Evolutionary conservation across 495 filamentous ascomycete genomes (phyloP), one percentile per base, ranked within the genome.

Genomic region (Gamarada debralockiae): DNA sequence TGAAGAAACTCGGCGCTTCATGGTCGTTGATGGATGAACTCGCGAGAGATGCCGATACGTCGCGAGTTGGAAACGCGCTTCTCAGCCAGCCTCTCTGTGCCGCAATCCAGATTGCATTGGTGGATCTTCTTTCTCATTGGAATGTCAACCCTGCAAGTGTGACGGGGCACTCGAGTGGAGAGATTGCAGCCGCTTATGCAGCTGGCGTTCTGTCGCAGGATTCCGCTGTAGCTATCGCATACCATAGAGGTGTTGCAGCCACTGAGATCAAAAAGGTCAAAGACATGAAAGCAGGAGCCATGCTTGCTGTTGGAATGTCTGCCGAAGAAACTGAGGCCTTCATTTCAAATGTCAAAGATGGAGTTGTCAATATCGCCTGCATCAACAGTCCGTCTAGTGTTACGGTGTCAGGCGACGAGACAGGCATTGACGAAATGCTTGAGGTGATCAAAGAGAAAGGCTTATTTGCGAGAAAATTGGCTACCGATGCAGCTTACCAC

Each of bases 101-200:
- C 12, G 75, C 76, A 2, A 62, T 81, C 4, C 77, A 81, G 55
- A 54, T 81, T 5, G 74, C 73, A 4, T 49, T 87, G 42, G 73
- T 77, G 0, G 72, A 77, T 22, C 62, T 86, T 0, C 64, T 85
- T 29, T 53, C 53, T 21, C 73, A 70, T 14, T 84, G 81, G 72
- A 74, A 73, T 29, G 69, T 86, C 29, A 62, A 40, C 10, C 80
- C 82, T 0, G 61, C 65, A 1, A 73, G 74, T 22, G 80, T 84
- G 0, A 72, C 80, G 2, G 80, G 83, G 9, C 82, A 87, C 63
- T 85, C 82, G 3, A 81, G 75, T 61, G 83, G 83, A 8, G 83
- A 86, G 59, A 84, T 86, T 10, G 76, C 69, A 18, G 78, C 78
- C 8, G 76, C 77, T 1, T 79, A 77, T 47, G 70, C 75, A 1